Base-by-base conservation (phyloP, 371 early-diverging fungal genomes). In the Coemansia linderi region DNA sequence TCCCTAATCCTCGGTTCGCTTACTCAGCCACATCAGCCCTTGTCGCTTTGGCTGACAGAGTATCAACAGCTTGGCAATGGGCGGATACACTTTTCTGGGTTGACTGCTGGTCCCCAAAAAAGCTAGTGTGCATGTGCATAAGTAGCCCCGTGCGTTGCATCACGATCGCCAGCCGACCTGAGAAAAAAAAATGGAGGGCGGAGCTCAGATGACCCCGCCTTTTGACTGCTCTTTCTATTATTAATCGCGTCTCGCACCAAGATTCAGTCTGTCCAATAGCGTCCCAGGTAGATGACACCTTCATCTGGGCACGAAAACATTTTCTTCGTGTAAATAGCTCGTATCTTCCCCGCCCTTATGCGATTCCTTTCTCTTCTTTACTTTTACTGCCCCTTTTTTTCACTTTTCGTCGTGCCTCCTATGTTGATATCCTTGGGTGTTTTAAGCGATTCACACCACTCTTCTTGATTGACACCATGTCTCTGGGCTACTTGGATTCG, bases 161-260 rank as follows among this genome's bases (percentile, higher is more conserved):
- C 29, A 29, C 54, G 54, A 54, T 54, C 54, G 29, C 29, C 54
- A 10, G 15, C 12, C 27, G 19, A 27, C 54, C 2, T 46, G 46
- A 54, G 17, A 54, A 7, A 22, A 27, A 50, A 29, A 54, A 54
- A 52, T 22, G 22, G 22, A 22, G 22, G 29, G 29, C 17, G 54
- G 29, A 29, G 31, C 17, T 29, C 54, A 54, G 54, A 15, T 54
- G 54, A 54, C 54, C 31, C 2, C 15, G 31, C 10, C 31, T 13
- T 15, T 54, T 54, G 54, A 50, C 54, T 54, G 54, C 29, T 27
- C 27, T 50, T 54, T 27, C 4, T 2, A 54, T 54, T 54, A 54
- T 4, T 15, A 54, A 54, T 50, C 3, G 50, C 4, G 7, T 24
- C 13, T 22, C 13, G 17, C n/a, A 15, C 24, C 2, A 15, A 29